These are phyloP conservation scores for Aspergillus ellipticus DNA, from an alignment of 495 filamentous ascomycete genomes.

Conservation along the genomic window DNA sequence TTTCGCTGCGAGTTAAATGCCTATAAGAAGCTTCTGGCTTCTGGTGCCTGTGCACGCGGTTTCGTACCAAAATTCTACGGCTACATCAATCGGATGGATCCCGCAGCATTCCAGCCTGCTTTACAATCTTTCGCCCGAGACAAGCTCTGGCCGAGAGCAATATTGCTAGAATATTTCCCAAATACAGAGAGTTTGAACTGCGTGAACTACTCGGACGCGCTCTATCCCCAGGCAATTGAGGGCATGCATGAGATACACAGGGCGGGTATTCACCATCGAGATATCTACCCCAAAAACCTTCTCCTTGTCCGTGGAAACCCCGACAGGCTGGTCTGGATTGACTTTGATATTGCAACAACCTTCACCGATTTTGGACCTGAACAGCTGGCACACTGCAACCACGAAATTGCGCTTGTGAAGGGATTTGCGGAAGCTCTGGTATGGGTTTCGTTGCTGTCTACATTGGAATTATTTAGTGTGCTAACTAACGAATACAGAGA, in stretches of 20 bases:
- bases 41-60: slow-evolving; percentile 15
- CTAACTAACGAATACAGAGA: slow-evolving; percentile 14
- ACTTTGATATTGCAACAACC: slow-evolving; percentile 27
- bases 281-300: slow-evolving; percentile 25
- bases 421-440: slow-evolving; percentile 9
- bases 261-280: slow-evolving; percentile 17
- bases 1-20: neutral
- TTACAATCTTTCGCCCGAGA: slow-evolving; percentile 17
- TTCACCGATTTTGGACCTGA: slow-evolving; percentile 16
- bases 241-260: slow-evolving; percentile 17
- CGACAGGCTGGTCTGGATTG: slow-evolving; percentile 20
- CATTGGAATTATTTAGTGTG: slow-evolving; percentile 5
- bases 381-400: slow-evolving; percentile 8
- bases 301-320: slow-evolving; percentile 15
- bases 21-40: neutral
- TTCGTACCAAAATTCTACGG: slow-evolving; percentile 22
- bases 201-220: slow-evolving; percentile 23
- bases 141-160: slow-evolving; percentile 11
- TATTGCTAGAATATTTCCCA: slow-evolving; percentile 21
- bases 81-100: slow-evolving; percentile 20
- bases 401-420: slow-evolving; percentile 18
- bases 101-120: slow-evolving; percentile 14
- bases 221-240: slow-evolving; percentile 16
- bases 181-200: slow-evolving; percentile 21
- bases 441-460: too few species aligned